Evolutionary conservation across 1,139 yeast genomes (phyloP), one percentile per base, ranked within the genome.

Genomic region (Yamadazyma triangularis): DNA sequence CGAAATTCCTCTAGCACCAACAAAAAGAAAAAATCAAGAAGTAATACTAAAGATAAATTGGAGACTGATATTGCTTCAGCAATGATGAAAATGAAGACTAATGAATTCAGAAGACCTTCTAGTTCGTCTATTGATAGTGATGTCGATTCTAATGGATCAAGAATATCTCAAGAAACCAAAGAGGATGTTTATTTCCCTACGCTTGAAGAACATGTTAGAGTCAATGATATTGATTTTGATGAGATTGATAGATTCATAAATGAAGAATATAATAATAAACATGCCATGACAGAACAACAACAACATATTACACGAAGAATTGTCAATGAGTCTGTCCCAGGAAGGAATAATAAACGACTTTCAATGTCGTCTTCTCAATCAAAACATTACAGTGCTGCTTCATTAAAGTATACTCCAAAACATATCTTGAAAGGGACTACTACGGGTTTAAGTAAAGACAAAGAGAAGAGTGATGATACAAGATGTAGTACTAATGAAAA

Each of bases 141-240:
- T 41, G 73, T 70, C 9, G 83, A 75, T 45, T 81, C 89, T 2
- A 84, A 77, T 45, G 85, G 79, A 2, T 78, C 85, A 8, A 67
- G 87, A 41, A 73, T 78, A 14, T 78, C 87, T 2, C 87, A 82
- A 47, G 94, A 84, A 51, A 87, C 96, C 0, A 97, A 89, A 51
- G 96, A 89, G 53, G 97, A 91, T 70, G 98, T 91, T 27, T 91
- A 97, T 66, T 88, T 89, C 60, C 97, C 98, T 2, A 83, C 87
- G 86, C 67, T 78, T 31, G 78, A 86, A 14, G 86, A 80, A 46
- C 82, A 78, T 45, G 69, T 75, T 10, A 68, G 84, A 40, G 66
- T 79, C 25, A 78, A 78, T 42, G 91, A 88, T 10, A 81, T 83
- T 42, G 89, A 83, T 54, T 82, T 82, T 47, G 85, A 78, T 51